Evolutionary conservation across 345 rosid species (phyloP).

Genomic region (Fremontodendron californicum): DNA sequence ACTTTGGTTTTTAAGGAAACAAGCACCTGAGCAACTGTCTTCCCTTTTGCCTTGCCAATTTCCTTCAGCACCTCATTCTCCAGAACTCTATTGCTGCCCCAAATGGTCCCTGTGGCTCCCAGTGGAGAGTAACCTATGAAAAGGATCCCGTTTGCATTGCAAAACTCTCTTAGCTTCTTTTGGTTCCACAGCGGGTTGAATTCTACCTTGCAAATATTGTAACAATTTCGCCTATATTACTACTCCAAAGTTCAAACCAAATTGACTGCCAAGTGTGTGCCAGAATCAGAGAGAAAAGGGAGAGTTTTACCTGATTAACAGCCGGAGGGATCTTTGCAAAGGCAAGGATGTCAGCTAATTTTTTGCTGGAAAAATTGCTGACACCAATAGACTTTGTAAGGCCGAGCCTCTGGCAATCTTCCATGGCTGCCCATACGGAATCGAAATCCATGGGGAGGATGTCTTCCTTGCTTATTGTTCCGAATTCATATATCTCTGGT

Average conservation of each 20-base stretch:
- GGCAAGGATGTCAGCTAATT: constrained; percentile 51
- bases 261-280: background rate
- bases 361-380: constrained; percentile 74
- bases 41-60: constrained; percentile 56
- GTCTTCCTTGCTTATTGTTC: constrained; percentile 51
- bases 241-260: background rate
- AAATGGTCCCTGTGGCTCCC: constrained; percentile 59
- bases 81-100: constrained; percentile 65
- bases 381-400: constrained; percentile 52
- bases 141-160: constrained; percentile 43
- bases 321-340: background rate
- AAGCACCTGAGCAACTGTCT: constrained; percentile 67
- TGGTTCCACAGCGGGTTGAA: constrained; percentile 85
- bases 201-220: background rate
- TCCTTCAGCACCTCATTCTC: constrained; percentile 55
- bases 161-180: constrained; percentile 54
- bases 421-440: constrained; percentile 54
- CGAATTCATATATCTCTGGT: constrained; percentile 55
- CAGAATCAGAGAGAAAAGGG: background rate
- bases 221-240: too few relatives aligned
- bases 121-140: constrained; percentile 59
- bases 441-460: constrained; percentile 56
- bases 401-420: background rate
- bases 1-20: background rate
- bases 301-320: background rate